Conservation (phyloP, 2,329 filamentous ascomycete genomes). For the Metarhizium guizhouense region DNA sequence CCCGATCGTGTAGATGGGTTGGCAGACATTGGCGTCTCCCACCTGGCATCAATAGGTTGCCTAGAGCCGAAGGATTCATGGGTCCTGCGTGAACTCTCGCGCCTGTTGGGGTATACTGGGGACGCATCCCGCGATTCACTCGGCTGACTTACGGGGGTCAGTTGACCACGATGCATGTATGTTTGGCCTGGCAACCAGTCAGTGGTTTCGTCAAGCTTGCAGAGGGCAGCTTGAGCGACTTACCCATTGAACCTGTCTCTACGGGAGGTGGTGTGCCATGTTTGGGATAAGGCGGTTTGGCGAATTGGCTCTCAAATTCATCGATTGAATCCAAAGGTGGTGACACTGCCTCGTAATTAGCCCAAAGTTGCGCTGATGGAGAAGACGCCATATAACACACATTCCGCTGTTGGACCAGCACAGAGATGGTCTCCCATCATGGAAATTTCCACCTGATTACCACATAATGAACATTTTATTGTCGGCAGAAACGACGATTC, state of each 20-base stretch:
- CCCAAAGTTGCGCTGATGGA: not conserved
- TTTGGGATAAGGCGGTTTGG: conserved; percentile 23
- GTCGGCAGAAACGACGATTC: conserved; percentile 67
- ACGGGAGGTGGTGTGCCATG: conserved; percentile 35
- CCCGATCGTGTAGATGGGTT: conserved; percentile 24
- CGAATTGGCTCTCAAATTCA: conserved; percentile 16
- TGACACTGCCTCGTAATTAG: conserved; percentile 19
- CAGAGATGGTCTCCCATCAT: conserved; percentile 83
- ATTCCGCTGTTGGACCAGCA: conserved; percentile 36
- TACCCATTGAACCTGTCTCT: conserved; percentile 46
- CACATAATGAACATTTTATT: conserved; percentile 82
- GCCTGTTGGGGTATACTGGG: conserved; percentile 46
- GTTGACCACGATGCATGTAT: conserved; percentile 45
- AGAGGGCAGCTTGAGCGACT: conserved; percentile 11
- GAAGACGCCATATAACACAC: conserved; percentile 20
- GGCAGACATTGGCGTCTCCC: not conserved
- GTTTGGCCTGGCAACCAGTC: conserved; percentile 1
- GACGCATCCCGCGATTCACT: conserved; percentile 53
- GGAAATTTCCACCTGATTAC: conserved; percentile 69
- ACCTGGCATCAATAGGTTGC: not conserved
- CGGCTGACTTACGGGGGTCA: conserved; percentile 55
- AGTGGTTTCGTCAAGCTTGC: not conserved
- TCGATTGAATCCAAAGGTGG: conserved; percentile 27
- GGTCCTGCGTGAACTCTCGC: conserved; percentile 30
- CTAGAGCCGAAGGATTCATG: conserved; percentile 36